Conservation (phyloP, 139 green algal genomes). For the Trebouxia sp. region DNA sequence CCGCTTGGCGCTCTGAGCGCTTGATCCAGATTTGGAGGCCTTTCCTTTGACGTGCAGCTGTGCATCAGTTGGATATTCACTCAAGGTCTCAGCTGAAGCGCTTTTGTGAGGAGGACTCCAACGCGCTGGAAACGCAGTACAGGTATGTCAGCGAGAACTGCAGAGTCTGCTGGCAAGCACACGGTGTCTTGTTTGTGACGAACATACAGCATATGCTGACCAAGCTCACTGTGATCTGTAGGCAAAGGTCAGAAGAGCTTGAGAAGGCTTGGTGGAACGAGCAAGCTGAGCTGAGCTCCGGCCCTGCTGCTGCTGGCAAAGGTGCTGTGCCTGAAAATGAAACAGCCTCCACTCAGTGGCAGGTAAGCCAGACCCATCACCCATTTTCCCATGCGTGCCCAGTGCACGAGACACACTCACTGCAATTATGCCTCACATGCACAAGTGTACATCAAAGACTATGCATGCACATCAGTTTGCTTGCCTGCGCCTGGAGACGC, state of each 20-base stretch:
- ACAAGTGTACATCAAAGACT: no score
- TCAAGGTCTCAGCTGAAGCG: constrained; percentile 46
- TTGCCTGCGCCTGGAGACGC: no score
- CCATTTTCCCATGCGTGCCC: no score
- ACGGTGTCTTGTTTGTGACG: not conserved
- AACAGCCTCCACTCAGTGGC: constrained; percentile 26
- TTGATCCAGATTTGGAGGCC: not conserved
- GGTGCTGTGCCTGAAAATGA: constrained; percentile 10
- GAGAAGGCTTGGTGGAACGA: constrained; percentile 62
- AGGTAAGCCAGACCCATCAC: no score
- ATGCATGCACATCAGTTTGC: not conserved
- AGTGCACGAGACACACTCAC: no score
- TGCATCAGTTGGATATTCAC: constrained; percentile 41
- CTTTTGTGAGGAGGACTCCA: constrained; percentile 48
- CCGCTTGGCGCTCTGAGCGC: constrained; percentile 9
- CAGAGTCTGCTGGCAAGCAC: not conserved
- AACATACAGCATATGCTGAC: constrained; percentile 4
- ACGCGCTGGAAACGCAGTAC: constrained; percentile 40
- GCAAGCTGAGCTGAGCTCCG: constrained; percentile 38
- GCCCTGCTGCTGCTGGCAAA: not conserved
- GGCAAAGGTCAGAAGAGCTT: constrained; percentile 43
- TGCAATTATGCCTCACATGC: no score
- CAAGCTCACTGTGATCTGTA: constrained; percentile 22
- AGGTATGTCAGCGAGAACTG: constrained; percentile 15
- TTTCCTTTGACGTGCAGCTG: constrained; percentile 33